These are phyloP conservation scores for Erysimum cheiri DNA, from an alignment of 441 rosid species.

Conservation along the genomic window DNA sequence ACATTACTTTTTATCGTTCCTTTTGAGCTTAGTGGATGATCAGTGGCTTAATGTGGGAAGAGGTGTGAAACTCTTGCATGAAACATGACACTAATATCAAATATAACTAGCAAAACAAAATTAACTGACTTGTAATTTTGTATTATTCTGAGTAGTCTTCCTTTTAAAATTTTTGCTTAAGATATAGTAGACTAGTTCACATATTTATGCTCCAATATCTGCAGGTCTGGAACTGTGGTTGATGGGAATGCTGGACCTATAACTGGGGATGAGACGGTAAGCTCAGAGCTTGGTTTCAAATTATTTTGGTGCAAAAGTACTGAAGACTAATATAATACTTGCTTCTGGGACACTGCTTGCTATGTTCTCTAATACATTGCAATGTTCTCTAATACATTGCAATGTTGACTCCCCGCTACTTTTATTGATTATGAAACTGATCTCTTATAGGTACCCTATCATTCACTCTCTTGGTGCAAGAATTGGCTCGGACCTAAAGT, in stretches of 20 bases:
- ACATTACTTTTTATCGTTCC: slow-evolving; percentile 2
- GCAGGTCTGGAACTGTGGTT: slow-evolving; percentile 85
- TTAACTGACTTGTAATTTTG: background rate
- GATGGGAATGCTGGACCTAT: slow-evolving; percentile 92
- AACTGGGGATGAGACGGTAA: slow-evolving; percentile 97
- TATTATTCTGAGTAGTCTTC: background rate
- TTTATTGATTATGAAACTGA: slow-evolving; percentile 27
- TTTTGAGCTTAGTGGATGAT: slow-evolving; percentile 15
- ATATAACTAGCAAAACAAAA: background rate
- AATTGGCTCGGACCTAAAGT: slow-evolving; percentile 94
- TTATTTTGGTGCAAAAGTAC: slow-evolving; percentile 1
- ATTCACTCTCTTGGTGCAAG: slow-evolving; percentile 97
- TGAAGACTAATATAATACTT: background rate
- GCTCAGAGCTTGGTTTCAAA: slow-evolving; percentile 39
- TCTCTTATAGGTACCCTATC: slow-evolving; percentile 79
- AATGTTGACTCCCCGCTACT: slow-evolving; percentile 7
- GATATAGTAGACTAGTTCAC: slow-evolving; percentile 19
- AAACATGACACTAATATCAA: slow-evolving; percentile 7
- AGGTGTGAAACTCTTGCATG: slow-evolving; percentile 8
- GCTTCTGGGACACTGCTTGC: slow-evolving; percentile 14
- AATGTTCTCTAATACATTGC: background rate
- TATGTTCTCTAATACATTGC: too few species aligned
- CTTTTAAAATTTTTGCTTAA: background rate
- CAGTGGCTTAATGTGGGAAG: slow-evolving; percentile 6
- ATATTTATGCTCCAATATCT: slow-evolving; percentile 20